Conservation (phyloP, 306 rosid species). For the Adenanthera pavonina region DNA sequence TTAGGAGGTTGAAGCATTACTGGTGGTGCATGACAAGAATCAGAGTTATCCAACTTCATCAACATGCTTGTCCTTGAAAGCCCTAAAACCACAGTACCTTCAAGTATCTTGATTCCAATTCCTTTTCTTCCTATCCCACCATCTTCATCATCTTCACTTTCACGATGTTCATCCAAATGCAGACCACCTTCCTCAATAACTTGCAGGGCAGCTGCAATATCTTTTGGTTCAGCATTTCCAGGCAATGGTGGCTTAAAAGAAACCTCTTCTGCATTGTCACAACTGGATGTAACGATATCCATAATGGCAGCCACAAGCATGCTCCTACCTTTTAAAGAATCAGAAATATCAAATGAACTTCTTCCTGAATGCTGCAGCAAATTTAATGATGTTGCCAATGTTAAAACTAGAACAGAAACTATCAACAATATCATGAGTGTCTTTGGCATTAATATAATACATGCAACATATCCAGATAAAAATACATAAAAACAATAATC, state of each 20-base stretch:
- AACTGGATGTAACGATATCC: conserved; percentile 91
- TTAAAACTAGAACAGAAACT: conserved; percentile 43
- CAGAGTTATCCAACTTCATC: conserved; percentile 55
- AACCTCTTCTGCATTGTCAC: conserved; percentile 63
- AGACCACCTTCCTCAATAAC: conserved; percentile 91
- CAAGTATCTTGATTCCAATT: conserved; percentile 87
- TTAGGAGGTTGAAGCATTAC: conserved; percentile 36
- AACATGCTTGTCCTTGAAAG: conserved; percentile 57
- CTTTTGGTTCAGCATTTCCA: conserved; percentile 78
- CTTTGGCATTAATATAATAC: conserved; percentile 29
- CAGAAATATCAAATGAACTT: conserved; percentile 77
- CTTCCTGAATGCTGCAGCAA: conserved; percentile 80
- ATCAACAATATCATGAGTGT: conserved; percentile 32
- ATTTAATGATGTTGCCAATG: conserved; percentile 38
- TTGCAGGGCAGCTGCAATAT: conserved; percentile 86
- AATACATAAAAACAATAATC: background rate
- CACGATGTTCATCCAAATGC: conserved; percentile 73
- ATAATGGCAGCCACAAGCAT: conserved; percentile 98
- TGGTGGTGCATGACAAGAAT: conserved; percentile 44
- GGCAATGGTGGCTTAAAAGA: conserved; percentile 76
- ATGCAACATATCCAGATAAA: conserved; percentile 23
- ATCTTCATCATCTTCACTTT: conserved; percentile 57
- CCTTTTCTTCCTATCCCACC: conserved; percentile 74
- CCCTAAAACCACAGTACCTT: conserved; percentile 80
- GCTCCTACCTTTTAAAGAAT: conserved; percentile 93